Conservation (phyloP, 176 grass and related monocot species). For the Thalia dealbata region DNA sequence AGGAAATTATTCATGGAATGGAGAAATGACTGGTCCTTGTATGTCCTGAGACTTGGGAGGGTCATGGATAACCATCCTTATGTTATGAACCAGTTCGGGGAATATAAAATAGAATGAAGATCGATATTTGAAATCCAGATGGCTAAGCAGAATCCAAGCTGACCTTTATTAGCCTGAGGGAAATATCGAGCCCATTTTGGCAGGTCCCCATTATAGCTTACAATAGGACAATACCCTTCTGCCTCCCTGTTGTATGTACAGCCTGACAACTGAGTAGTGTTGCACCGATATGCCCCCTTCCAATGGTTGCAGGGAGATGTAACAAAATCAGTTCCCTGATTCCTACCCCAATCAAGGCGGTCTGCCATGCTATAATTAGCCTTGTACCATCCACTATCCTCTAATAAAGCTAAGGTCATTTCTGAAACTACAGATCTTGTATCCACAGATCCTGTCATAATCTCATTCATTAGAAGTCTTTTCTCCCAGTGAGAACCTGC, state of each 20-base stretch:
- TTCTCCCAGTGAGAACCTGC: constrained; percentile 99
- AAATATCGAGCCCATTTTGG: constrained; percentile 97
- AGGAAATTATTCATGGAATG: not conserved
- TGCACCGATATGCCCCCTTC: constrained; percentile 90
- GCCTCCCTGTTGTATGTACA: constrained; percentile 99
- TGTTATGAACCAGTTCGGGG: not conserved
- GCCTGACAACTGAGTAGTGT: constrained; percentile 86
- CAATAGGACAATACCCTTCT: constrained; percentile 99
- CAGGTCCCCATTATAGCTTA: constrained; percentile 91
- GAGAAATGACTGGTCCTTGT: not conserved
- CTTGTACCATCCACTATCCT: constrained; percentile 99
- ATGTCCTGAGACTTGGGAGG: too few relatives aligned
- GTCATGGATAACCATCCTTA: too few relatives aligned
- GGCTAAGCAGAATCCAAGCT: not conserved
- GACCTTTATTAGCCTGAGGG: constrained; percentile 92
- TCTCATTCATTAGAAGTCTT: constrained; percentile 98
- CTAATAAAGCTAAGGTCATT: constrained; percentile 96
- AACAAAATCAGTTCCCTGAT: constrained; percentile 90
- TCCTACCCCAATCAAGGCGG: constrained; percentile 80
- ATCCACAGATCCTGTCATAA: constrained; percentile 98
- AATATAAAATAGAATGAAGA: not conserved
- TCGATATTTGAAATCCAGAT: not conserved
- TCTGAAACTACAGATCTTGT: constrained; percentile 95
- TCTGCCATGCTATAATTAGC: constrained; percentile 99
- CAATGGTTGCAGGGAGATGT: constrained; percentile 77